Evolutionary conservation across 257 asterid species (phyloP).

Genomic region (Handroanthus guayacan): DNA sequence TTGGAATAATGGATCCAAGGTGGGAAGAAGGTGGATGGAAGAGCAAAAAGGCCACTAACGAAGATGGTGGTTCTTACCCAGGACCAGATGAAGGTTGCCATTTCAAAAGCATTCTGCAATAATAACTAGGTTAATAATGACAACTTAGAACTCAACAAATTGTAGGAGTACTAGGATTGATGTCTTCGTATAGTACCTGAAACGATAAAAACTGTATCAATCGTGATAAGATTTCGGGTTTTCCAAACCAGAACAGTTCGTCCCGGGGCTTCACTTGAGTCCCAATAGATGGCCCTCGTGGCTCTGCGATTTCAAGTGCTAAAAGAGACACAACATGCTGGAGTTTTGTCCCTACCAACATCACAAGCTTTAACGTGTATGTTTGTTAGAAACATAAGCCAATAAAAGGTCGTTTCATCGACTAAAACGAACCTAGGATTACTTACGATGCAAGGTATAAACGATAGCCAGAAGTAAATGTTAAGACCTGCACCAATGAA

Average conservation of each 20-base stretch:
- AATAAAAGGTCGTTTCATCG: neutral
- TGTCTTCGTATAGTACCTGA: slow-evolving; percentile 57
- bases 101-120: slow-evolving; percentile 91
- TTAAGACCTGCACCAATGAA: slow-evolving; percentile 72
- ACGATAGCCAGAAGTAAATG: slow-evolving; percentile 89
- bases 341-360: slow-evolving; percentile 90
- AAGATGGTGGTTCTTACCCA: slow-evolving; percentile 54
- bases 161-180: neutral
- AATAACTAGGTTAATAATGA: slow-evolving; percentile 22
- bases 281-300: slow-evolving; percentile 52
- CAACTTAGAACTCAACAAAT: neutral
- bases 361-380: slow-evolving; percentile 60
- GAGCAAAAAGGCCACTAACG: too few species aligned
- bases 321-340: slow-evolving; percentile 87
- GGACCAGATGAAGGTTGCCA: slow-evolving; percentile 95
- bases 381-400: slow-evolving; percentile 31
- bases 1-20: too few species aligned
- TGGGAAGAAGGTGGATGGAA: too few species aligned
- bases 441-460: slow-evolving; percentile 86
- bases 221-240: slow-evolving; percentile 76
- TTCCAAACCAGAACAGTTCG: slow-evolving; percentile 88
- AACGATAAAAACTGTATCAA: slow-evolving; percentile 87
- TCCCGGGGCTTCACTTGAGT: slow-evolving; percentile 86
- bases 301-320: slow-evolving; percentile 86
- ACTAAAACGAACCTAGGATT: neutral